A percentile compares a stretch with the other conserved stretches of the same genome.
Conservation (phyloP, 768 basidiomycete species). For the Amanita rimosa region DNA sequence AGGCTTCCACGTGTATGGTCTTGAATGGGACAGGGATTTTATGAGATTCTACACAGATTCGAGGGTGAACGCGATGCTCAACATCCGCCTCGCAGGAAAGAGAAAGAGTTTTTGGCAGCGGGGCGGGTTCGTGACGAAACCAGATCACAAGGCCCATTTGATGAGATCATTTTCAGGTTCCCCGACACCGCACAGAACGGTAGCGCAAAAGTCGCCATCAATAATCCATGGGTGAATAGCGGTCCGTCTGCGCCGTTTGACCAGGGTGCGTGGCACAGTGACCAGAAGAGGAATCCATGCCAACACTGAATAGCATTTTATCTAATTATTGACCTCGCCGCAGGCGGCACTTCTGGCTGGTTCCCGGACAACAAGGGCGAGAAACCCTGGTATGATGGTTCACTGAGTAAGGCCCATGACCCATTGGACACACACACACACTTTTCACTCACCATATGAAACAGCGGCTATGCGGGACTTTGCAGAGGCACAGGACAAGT, state of each 20-base stretch:
- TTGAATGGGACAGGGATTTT: slow-evolving; percentile 71
- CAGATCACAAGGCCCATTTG: slow-evolving; percentile 9
- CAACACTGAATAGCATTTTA: slow-evolving; percentile 50
- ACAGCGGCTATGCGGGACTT: slow-evolving; percentile 64
- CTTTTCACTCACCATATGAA: background rate
- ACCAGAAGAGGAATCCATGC: background rate
- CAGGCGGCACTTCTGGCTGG: slow-evolving; percentile 80
- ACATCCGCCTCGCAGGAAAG: slow-evolving; percentile 41
- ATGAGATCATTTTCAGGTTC: slow-evolving; percentile 34
- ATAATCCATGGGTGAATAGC: slow-evolving; percentile 55
- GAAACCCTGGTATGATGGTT: slow-evolving; percentile 71
- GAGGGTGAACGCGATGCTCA: slow-evolving; percentile 51
- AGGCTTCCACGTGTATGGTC: slow-evolving; percentile 58
- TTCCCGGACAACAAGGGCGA: slow-evolving; percentile 71
- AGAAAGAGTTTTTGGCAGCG: slow-evolving; percentile 55
- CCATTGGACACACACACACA: background rate
- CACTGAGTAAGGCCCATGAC: slow-evolving; percentile 25
- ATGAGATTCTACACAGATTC: slow-evolving; percentile 71
- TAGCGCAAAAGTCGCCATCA: slow-evolving; percentile 37
- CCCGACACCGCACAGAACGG: slow-evolving; percentile 53
- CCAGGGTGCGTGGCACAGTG: slow-evolving; percentile 40
- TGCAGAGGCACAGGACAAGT: slow-evolving; percentile 43
- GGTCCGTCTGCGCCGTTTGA: slow-evolving; percentile 71
- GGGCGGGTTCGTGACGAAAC: slow-evolving; percentile 25
- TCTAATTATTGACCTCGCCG: slow-evolving; percentile 63